These are phyloP conservation scores for Cryptococcus deneoformans DNA, from an alignment of 1,284 basidiomycete species.

Conservation along the genomic window DNA sequence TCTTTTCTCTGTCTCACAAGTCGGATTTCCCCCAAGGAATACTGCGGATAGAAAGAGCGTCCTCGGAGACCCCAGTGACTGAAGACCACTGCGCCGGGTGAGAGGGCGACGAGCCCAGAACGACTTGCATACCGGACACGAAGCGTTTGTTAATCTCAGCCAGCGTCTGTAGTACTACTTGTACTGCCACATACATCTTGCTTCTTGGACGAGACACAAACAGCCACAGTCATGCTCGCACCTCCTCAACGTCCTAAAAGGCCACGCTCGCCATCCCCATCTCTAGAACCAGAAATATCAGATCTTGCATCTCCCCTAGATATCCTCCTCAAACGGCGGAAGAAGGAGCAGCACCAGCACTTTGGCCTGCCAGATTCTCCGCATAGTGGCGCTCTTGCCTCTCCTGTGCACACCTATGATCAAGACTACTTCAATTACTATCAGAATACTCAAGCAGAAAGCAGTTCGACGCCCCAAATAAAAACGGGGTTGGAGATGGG, in stretches of 20 bases:
- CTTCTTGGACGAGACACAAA: no score
- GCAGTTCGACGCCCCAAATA: slow-evolving; percentile 4
- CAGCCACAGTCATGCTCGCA: slow-evolving; percentile 10
- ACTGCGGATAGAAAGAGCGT: no score
- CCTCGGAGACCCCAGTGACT: no score
- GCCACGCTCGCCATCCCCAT: slow-evolving; percentile 37
- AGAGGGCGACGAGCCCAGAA: no score
- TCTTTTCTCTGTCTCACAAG: no score
- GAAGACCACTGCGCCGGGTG: no score
- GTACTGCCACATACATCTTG: no score
- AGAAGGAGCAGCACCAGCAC: slow-evolving; percentile 13
- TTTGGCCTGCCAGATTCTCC: not conserved
- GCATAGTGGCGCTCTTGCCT: not conserved
- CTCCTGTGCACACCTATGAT: not conserved
- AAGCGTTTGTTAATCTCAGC: no score
- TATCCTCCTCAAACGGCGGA: slow-evolving; percentile 37
- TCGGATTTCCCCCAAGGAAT: no score
- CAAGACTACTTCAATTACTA: slow-evolving; percentile 5
- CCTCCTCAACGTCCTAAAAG: slow-evolving; percentile 29
- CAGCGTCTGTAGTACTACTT: no score
- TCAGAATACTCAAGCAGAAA: not conserved
- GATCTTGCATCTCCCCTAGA: slow-evolving; percentile 38
- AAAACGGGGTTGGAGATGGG: slow-evolving; percentile 7
- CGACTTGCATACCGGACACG: no score
- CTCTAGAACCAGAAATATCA: slow-evolving; percentile 15